These are phyloP conservation scores for Phytophthora fragariae DNA, from an alignment of 352 stramenopile species.

Conservation along the genomic window DNA sequence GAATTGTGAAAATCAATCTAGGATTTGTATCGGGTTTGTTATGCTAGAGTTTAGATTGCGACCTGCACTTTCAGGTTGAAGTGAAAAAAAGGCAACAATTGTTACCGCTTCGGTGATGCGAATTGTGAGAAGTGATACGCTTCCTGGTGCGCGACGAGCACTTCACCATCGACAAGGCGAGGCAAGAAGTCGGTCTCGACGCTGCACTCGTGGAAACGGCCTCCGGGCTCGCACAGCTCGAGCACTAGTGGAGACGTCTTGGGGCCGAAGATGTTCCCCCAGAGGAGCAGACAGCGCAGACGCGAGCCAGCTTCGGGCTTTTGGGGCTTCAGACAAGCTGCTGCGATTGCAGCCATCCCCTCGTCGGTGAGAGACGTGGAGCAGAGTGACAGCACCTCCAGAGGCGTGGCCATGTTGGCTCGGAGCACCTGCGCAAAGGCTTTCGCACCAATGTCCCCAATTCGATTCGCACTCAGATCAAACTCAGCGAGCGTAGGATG, in stretches of 20 bases:
- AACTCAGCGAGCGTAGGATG: slow-evolving; percentile 61
- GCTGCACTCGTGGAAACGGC: slow-evolving; percentile 44
- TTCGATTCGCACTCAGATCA: slow-evolving; percentile 73
- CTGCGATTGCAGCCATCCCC: slow-evolving; percentile 47
- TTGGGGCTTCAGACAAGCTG: slow-evolving; percentile 50
- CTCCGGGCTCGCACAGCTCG: slow-evolving; percentile 45
- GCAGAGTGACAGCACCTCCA: slow-evolving; percentile 58
- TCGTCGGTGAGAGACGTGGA: slow-evolving; percentile 71
- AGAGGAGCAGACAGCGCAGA: slow-evolving; percentile 63
- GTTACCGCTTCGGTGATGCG: slow-evolving; percentile 54
- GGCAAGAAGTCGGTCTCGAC: slow-evolving; percentile 72
- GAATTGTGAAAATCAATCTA: not conserved
- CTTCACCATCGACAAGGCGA: slow-evolving; percentile 34
- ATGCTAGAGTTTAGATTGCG: slow-evolving; percentile 2
- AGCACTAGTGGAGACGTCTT: slow-evolving; percentile 44
- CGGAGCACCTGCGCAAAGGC: slow-evolving; percentile 66
- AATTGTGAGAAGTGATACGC: slow-evolving; percentile 42
- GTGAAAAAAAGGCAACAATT: slow-evolving; percentile 20
- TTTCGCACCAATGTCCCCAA: slow-evolving; percentile 58
- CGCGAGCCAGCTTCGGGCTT: slow-evolving; percentile 30
- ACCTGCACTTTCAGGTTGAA: slow-evolving; percentile 19
- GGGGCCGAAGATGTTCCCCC: slow-evolving; percentile 74
- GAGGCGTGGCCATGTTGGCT: slow-evolving; percentile 45
- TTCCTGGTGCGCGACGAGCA: slow-evolving; percentile 69
- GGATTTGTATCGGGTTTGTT: not conserved